A percentile compares a stretch with the other conserved stretches of the same genome.
These are phyloP conservation scores for Fusarium staphyleae DNA, from an alignment of 2,329 filamentous ascomycete genomes.

Conservation along the genomic window DNA sequence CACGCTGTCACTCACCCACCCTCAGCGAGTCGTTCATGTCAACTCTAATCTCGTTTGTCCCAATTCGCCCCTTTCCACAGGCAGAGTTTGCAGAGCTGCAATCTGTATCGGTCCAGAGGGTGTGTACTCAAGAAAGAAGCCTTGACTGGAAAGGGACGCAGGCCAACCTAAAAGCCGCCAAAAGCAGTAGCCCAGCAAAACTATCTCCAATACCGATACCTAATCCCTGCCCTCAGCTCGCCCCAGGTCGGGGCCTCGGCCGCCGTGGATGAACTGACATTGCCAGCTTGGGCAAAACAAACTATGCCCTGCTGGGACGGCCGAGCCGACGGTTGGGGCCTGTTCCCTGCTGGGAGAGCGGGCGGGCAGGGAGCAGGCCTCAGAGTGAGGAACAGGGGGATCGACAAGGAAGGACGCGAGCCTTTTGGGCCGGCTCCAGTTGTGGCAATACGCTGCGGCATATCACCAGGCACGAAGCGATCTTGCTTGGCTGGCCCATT, in stretches of 20 bases:
- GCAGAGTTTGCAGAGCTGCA: not conserved
- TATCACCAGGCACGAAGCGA: not conserved
- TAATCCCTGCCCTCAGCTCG: conserved; percentile 28
- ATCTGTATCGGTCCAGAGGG: not conserved
- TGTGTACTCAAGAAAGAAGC: not conserved
- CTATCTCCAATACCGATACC: conserved; percentile 15
- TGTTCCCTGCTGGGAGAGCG: not conserved
- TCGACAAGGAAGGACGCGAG: not conserved
- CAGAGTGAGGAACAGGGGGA: not conserved
- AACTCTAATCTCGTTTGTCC: conserved; percentile 1
- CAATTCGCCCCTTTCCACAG: conserved; percentile 2
- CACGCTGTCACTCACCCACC: conserved; percentile 9
- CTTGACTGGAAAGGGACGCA: conserved; percentile 3
- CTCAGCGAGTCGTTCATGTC: not conserved
- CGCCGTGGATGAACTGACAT: conserved; percentile 6
- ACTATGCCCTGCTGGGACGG: not conserved
- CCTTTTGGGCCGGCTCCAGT: conserved; percentile 9
- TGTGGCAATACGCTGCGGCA: conserved; percentile 11
- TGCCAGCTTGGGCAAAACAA: not conserved
- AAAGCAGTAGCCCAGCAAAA: conserved; percentile 9
- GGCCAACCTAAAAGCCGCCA: not conserved
- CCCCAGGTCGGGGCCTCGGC: conserved; percentile 19
- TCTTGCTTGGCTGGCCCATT: not conserved
- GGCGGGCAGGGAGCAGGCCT: not conserved
- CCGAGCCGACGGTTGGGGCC: not conserved